Evolutionary conservation across 1,284 basidiomycete species (phyloP).

Genomic region (Tilletia horrida): DNA sequence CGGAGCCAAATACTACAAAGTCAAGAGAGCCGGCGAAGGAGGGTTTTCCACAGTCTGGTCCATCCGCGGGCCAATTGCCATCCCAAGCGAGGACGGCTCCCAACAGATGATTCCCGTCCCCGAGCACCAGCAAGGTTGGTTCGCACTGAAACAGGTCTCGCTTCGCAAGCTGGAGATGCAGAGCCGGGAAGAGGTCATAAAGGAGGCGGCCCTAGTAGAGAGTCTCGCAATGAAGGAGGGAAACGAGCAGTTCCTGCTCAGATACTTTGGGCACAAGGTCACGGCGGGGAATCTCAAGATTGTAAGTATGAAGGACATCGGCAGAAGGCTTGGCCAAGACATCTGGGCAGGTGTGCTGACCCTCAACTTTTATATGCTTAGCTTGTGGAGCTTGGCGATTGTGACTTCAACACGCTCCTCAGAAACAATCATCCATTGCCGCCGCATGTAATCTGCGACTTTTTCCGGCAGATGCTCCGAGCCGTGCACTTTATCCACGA

Average conservation of each 20-base stretch:
- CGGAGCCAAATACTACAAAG: constrained; percentile 45
- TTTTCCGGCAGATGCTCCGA: constrained; percentile 53
- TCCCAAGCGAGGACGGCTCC: constrained; percentile 27
- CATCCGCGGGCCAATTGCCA: constrained; percentile 41
- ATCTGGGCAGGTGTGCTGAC: too few species aligned
- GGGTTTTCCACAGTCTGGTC: constrained; percentile 53
- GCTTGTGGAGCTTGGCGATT: constrained; percentile 52
- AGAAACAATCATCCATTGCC: constrained; percentile 36
- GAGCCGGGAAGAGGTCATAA: constrained; percentile 48
- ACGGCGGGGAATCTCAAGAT: constrained; percentile 48
- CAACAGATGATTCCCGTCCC: constrained; percentile 26
- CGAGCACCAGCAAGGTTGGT: constrained; percentile 47
- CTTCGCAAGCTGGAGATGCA: constrained; percentile 49
- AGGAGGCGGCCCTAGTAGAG: constrained; percentile 49
- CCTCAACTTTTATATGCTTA: not conserved
- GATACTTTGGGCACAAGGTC: constrained; percentile 52
- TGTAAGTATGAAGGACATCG: constrained; percentile 18
- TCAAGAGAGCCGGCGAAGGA: constrained; percentile 45
- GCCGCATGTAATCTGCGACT: constrained; percentile 37
- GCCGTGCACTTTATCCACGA: constrained; percentile 54
- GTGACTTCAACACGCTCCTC: constrained; percentile 47
- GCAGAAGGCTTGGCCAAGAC: too few species aligned
- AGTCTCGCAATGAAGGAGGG: constrained; percentile 41
- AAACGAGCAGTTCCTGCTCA: constrained; percentile 46
- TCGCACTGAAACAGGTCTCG: constrained; percentile 53